phyloP scores from a whole-genome alignment of 1,284 basidiomycete species.

The Ceraceosorus bombacis region DNA sequence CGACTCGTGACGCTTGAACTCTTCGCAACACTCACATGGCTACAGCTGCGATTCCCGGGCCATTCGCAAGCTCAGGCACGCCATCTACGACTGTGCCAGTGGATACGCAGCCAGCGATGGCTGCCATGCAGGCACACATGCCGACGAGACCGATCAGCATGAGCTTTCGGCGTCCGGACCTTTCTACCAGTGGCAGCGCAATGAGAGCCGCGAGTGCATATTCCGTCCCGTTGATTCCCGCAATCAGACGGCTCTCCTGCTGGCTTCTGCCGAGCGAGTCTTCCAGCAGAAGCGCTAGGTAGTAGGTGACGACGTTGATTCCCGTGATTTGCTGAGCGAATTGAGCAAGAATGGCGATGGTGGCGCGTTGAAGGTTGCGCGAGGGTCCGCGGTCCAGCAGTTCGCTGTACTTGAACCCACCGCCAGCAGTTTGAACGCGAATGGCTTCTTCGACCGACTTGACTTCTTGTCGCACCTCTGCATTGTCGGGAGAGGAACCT shows the following conservation, averaged over 20 bases:
- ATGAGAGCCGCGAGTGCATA: conserved; percentile 5
- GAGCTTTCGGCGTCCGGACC: conserved; percentile 39
- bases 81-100: conserved; percentile 2
- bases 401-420: conserved; percentile 7
- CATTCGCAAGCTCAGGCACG: background rate
- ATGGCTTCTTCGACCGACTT: conserved; percentile 6
- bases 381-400: conserved; percentile 6
- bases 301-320: conserved; percentile 63
- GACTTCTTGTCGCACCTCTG: conserved; percentile 3
- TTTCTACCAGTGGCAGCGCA: conserved; percentile 17
- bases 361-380: conserved; percentile 7
- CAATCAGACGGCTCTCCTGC: conserved; percentile 1
- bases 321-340: conserved; percentile 48
- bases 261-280: conserved; percentile 6
- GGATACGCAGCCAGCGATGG: conserved; percentile 19
- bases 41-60: conserved; percentile 4
- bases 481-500: background rate
- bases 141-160: conserved; percentile 40
- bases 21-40: background rate
- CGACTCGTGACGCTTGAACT: background rate
- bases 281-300: conserved; percentile 14
- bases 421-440: conserved; percentile 5
- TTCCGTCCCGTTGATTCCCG: conserved; percentile 6
- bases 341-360: conserved; percentile 9
- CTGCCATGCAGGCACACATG: conserved; percentile 36